Evolutionary conservation across 371 early-diverging fungal species (phyloP).

Genomic region (Mortierella sp.): DNA sequence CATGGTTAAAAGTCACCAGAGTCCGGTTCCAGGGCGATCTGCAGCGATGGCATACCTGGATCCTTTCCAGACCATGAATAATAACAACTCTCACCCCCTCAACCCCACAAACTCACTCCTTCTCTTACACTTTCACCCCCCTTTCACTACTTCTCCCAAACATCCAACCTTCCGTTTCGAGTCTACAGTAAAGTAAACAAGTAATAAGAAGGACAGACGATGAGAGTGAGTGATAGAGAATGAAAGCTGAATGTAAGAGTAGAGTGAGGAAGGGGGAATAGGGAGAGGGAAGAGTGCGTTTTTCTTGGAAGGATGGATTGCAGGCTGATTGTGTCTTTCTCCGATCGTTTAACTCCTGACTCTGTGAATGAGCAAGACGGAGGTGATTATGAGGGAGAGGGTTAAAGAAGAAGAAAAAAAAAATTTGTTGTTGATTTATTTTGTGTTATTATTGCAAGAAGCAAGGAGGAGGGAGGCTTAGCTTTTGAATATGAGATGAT

Average conservation of each 20-base stretch:
- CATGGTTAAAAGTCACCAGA: conserved; percentile 54
- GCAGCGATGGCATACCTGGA: conserved; percentile 54
- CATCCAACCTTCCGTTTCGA: background rate
- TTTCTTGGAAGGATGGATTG: conserved; percentile 46
- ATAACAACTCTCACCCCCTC: background rate
- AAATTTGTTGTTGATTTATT: background rate
- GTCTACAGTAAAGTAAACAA: conserved; percentile 6
- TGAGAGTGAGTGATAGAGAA: background rate
- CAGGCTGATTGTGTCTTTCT: conserved; percentile 54
- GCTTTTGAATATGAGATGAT: background rate
- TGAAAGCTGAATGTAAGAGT: background rate
- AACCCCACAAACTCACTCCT: background rate
- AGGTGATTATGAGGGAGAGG: conserved; percentile 53
- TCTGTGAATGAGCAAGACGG: conserved; percentile 22
- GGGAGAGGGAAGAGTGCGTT: background rate
- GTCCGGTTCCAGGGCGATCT: conserved; percentile 53
- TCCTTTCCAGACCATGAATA: conserved; percentile 35
- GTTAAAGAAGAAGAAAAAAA: conserved; percentile 24
- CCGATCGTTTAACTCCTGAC: conserved; percentile 51
- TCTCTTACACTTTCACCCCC: background rate
- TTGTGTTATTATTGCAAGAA: background rate
- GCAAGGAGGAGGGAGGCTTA: background rate
- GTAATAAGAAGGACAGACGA: background rate
- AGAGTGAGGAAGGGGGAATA: background rate
- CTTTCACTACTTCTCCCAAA: background rate